phyloP scores from a whole-genome alignment of 225 moss, liverwort and hornwort genomes.

The Sphagnum contortum region DNA sequence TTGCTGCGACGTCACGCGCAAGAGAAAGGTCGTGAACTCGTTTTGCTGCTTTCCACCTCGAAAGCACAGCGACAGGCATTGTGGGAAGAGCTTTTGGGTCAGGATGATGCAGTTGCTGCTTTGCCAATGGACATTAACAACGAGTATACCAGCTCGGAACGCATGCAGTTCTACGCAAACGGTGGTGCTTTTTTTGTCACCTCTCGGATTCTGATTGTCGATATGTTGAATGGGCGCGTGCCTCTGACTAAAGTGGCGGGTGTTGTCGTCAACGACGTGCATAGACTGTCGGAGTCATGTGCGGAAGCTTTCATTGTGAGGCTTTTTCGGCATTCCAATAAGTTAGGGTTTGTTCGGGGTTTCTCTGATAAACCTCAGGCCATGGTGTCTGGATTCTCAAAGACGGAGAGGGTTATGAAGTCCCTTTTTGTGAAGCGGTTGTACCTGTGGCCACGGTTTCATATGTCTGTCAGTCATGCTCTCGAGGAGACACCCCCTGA shows the following conservation, averaged over 20 bases:
- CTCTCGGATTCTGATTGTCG: conserved; percentile 87
- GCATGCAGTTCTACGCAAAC: conserved; percentile 54
- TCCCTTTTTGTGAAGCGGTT: conserved; percentile 72
- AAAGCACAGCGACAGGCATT: conserved; percentile 69
- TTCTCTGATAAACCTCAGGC: conserved; percentile 89
- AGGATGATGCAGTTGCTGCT: conserved; percentile 31
- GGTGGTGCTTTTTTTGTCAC: conserved; percentile 89
- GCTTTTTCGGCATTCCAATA: conserved; percentile 75
- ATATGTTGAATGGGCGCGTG: conserved; percentile 94
- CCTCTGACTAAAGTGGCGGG: conserved; percentile 69
- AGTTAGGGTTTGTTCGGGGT: conserved; percentile 66
- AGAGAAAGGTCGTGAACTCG: conserved; percentile 49
- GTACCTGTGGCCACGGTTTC: conserved; percentile 88
- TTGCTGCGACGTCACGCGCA: conserved; percentile 50
- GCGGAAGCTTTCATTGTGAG: conserved; percentile 92
- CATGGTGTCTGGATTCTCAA: conserved; percentile 86
- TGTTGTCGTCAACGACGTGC: conserved; percentile 74
- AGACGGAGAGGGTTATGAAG: conserved; percentile 92
- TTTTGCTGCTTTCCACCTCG: conserved; percentile 56
- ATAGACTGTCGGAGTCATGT: conserved; percentile 76
- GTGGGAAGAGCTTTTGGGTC: conserved; percentile 74
- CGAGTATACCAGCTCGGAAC: conserved; percentile 72
- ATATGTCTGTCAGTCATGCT: conserved; percentile 62
- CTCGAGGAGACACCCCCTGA: conserved; percentile 71
- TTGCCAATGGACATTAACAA: conserved; percentile 65